Evolutionary conservation across 1,284 basidiomycete genomes (phyloP).

Genomic region (Ganoderma boninense): DNA sequence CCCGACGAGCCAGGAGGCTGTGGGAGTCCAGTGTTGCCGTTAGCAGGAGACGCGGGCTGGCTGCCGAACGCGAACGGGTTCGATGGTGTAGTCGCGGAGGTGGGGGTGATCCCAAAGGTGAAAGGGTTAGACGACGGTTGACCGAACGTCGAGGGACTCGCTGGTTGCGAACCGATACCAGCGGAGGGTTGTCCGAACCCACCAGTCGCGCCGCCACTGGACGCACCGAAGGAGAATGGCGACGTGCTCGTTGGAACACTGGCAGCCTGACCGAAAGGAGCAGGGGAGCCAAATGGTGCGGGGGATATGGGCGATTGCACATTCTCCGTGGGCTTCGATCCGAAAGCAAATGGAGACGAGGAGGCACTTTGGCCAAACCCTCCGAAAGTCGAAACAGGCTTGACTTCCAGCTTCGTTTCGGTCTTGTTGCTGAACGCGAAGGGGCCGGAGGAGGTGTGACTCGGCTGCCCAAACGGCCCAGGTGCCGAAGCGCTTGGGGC

Average conservation of each 20-base stretch:
- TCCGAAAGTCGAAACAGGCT: conserved; percentile 32
- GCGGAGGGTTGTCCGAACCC: conserved; percentile 41
- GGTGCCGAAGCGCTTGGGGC: conserved; percentile 21
- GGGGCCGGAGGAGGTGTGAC: conserved; percentile 24
- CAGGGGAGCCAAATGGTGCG: conserved; percentile 31
- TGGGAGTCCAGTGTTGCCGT: conserved; percentile 39
- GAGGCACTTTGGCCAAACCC: conserved; percentile 28
- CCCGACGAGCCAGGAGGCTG: conserved; percentile 36
- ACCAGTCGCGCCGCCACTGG: conserved; percentile 22
- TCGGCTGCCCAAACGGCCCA: conserved; percentile 37
- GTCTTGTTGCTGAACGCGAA: conserved; percentile 36
- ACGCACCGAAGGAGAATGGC: conserved; percentile 37
- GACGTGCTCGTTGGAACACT: conserved; percentile 30
- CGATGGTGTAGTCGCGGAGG: conserved; percentile 40
- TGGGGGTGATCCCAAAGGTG: conserved; percentile 35
- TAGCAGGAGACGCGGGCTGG: conserved; percentile 46
- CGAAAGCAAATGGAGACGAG: conserved; percentile 36
- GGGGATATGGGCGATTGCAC: conserved; percentile 32
- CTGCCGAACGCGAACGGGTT: conserved; percentile 44
- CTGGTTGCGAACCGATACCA: conserved; percentile 33
- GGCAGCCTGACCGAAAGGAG: conserved; percentile 32
- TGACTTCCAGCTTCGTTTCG: conserved; percentile 34
- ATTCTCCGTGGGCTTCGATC: conserved; percentile 36
- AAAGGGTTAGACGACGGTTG: conserved; percentile 33
- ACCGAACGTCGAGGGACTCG: conserved; percentile 41